These are phyloP conservation scores for Penicillium expansum DNA, from an alignment of 2,329 filamentous ascomycete species.

Conservation along the genomic window DNA sequence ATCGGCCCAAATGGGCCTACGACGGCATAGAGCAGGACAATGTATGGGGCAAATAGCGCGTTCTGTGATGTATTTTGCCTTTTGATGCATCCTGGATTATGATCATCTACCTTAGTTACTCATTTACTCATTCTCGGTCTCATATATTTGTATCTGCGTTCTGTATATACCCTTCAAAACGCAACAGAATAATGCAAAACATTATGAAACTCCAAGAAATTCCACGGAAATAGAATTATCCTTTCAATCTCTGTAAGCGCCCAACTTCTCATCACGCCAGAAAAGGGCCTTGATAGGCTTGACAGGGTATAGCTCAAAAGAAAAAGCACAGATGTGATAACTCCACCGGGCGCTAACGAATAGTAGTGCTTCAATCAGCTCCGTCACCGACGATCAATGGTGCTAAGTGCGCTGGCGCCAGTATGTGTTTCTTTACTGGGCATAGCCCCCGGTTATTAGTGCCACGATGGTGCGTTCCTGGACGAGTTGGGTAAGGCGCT, in stretches of 20 bases:
- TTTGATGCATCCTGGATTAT: neutral
- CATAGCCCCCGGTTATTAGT: slow-evolving; percentile 12
- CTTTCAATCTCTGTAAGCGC: slow-evolving; percentile 20
- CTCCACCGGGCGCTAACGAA: slow-evolving; percentile 25
- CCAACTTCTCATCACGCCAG: slow-evolving; percentile 7
- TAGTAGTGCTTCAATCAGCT: slow-evolving; percentile 10
- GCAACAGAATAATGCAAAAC: neutral
- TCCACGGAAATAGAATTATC: neutral
- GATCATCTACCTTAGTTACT: neutral
- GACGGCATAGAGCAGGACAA: slow-evolving; percentile 38
- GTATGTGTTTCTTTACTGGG: slow-evolving; percentile 16
- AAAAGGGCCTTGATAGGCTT: neutral
- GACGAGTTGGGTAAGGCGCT: slow-evolving; percentile 11
- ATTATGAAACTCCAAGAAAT: neutral
- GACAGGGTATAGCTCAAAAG: slow-evolving; percentile 3
- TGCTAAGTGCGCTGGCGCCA: slow-evolving; percentile 10
- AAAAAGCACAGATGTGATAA: slow-evolving; percentile 27
- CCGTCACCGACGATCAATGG: slow-evolving; percentile 14
- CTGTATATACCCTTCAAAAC: neutral
- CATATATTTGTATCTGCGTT: neutral
- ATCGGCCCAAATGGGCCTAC: slow-evolving; percentile 25
- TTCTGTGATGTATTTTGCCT: neutral
- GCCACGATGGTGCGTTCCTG: slow-evolving; percentile 5
- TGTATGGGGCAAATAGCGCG: slow-evolving; percentile 33
- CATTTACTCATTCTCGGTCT: neutral